Base-by-base conservation (phyloP, 2,329 filamentous ascomycete genomes). In the Colletotrichum paranaense region DNA sequence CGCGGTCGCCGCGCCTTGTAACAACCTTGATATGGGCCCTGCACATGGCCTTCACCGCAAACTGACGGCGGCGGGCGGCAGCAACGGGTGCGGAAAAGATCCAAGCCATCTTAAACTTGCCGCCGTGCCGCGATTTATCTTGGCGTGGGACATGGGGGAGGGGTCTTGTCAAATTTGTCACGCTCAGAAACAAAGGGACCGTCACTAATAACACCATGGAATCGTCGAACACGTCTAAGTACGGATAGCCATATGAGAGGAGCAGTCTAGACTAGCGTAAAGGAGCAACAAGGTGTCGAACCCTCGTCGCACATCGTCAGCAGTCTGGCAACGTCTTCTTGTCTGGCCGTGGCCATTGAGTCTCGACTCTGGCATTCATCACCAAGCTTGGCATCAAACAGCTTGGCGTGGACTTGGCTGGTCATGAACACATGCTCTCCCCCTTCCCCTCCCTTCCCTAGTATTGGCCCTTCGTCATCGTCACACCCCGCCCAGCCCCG, bases 231-330 rank as follows among this genome's bases (percentile, higher is more conserved):
- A 49, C n/a, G 19, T 49, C 42, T n/a, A n/a, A 35, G 38, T 42
- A 42, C 38, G 16, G 38, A 42, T 16, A 42, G 38, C 5, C 38
- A n/a, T 22, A 28, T 35, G 16, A 26, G 35, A 28, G 26, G 24
- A 42, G 35, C 24, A 32, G 32, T 26, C 55, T 30, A 24, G 24
- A 35, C 32, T 28, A 22, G 35, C 42, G 38, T 26, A 46, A 32
- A 71, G 56, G 56, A 67, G 49, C 63, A 71, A 71, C 32, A 67
- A 67, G 35, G 63, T 71, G 22, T 26, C 14, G 24, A 28, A 57
- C 35, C 68, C 63, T 60, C 63, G 56, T 67, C 35, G 56, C 68
- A 42, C 46, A 28, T 62, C 46, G 12, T 53, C 28, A 16, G n/a
- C 28, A 5, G 46, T 26, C 22, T 52, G 42, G 42, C n/a, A 14